Conservation (phyloP, 495 filamentous ascomycete genomes). For the Xylaria bambusicola region DNA sequence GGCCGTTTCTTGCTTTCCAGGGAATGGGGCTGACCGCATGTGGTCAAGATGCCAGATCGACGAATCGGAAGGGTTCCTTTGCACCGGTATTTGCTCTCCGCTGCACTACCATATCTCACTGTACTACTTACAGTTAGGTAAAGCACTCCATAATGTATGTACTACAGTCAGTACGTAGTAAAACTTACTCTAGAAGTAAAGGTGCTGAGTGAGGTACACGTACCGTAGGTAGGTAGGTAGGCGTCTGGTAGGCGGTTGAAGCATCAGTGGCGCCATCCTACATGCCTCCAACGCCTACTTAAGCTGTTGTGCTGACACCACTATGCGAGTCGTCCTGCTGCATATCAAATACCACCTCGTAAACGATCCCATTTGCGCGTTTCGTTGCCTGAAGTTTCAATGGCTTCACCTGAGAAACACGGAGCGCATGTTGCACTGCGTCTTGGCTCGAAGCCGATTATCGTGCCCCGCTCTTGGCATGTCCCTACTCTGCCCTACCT, state of each 20-base stretch:
- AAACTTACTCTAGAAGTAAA: no score
- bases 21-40: not conserved
- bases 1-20: not conserved
- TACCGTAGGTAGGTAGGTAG: not conserved
- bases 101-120: no score
- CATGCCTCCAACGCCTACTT: not conserved
- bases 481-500: no score
- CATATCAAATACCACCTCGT: not conserved
- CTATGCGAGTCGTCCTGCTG: not conserved
- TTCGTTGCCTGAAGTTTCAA: not conserved
- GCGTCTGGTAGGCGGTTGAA: no score
- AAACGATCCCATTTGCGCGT: not conserved
- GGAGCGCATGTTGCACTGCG: slow-evolving; percentile 8
- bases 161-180: no score
- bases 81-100: no score
- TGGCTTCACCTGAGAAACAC: not conserved
- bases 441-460: slow-evolving; percentile 6
- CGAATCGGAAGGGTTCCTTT: slow-evolving; percentile 13
- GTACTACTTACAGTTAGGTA: no score
- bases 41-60: not conserved
- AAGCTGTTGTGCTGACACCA: not conserved
- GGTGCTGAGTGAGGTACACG: no score
- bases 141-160: no score
- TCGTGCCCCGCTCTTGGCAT: slow-evolving; percentile 12
- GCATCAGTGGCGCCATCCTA: no score